Evolutionary conservation across 2,329 filamentous ascomycete genomes (phyloP).

Genomic region (Zalaria sp.): DNA sequence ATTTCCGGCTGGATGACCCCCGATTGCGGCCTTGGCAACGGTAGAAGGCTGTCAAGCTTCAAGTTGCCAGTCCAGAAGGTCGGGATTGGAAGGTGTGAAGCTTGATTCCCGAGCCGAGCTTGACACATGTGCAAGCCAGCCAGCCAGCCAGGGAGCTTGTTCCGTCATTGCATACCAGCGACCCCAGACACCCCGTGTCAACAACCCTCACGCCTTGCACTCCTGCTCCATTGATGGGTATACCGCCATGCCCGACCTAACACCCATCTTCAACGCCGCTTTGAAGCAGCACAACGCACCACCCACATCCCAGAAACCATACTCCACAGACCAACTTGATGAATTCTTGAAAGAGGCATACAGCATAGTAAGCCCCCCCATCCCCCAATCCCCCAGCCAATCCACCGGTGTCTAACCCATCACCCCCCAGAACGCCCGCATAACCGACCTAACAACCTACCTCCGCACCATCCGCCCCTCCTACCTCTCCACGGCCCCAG

Average conservation of each 20-base stretch:
- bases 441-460: slow-evolving; percentile 64
- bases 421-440: slow-evolving; percentile 59
- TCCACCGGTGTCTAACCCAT: slow-evolving; percentile 11
- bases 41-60: too few relatives aligned
- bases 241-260: slow-evolving; percentile 41
- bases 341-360: slow-evolving; percentile 91
- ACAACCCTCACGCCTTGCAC: too few relatives aligned
- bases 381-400: slow-evolving; percentile 7
- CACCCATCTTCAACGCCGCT: slow-evolving; percentile 53
- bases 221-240: too few relatives aligned
- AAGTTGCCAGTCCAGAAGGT: too few relatives aligned
- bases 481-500: slow-evolving; percentile 73
- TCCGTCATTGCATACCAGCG: too few relatives aligned
- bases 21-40: too few relatives aligned
- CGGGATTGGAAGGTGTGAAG: too few relatives aligned
- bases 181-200: too few relatives aligned
- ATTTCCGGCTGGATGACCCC: too few relatives aligned
- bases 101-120: too few relatives aligned
- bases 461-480: slow-evolving; percentile 73
- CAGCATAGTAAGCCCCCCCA: slow-evolving; percentile 54
- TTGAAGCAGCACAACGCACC: slow-evolving; percentile 44
- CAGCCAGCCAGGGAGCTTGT: too few relatives aligned
- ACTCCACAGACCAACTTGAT: slow-evolving; percentile 42
- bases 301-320: slow-evolving; percentile 30
- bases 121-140: too few relatives aligned